phyloP scores from a whole-genome alignment of 148 eudicot genomes.

The Linanthus parryae region DNA sequence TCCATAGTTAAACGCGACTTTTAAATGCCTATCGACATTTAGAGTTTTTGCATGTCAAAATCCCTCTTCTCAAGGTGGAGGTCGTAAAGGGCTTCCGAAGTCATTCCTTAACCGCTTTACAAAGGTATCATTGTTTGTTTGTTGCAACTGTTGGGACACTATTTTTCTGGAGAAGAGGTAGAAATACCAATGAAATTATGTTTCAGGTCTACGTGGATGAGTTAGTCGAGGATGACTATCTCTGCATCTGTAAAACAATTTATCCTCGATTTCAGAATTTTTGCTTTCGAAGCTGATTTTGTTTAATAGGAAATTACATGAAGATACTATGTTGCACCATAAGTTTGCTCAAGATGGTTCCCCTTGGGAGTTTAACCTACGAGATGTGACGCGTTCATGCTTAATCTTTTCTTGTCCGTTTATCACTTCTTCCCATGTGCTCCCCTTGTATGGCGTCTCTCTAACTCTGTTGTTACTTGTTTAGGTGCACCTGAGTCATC shows the following conservation, averaged over 20 bases:
- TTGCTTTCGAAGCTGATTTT: slow-evolving; percentile 48
- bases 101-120: slow-evolving; percentile 94
- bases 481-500: slow-evolving; percentile 57
- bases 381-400: slow-evolving; percentile 91
- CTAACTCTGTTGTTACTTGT: slow-evolving; percentile 5
- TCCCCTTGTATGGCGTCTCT: too few species aligned
- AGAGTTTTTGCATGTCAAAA: slow-evolving; percentile 98
- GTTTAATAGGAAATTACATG: slow-evolving; percentile 67
- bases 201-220: slow-evolving; percentile 95
- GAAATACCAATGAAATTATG: slow-evolving; percentile 6
- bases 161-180: neutral
- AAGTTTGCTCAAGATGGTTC: slow-evolving; percentile 85
- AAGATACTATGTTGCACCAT: slow-evolving; percentile 76
- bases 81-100: slow-evolving; percentile 97
- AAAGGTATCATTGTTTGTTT: slow-evolving; percentile 41
- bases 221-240: slow-evolving; percentile 70
- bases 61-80: slow-evolving; percentile 91
- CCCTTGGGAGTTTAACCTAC: slow-evolving; percentile 99
- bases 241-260: slow-evolving; percentile 63
- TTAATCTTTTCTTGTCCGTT: slow-evolving; percentile 84
- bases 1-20: slow-evolving; percentile 87
- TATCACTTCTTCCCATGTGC: neutral
- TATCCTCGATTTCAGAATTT: slow-evolving; percentile 50
- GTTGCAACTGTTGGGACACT: neutral
- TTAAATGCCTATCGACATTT: slow-evolving; percentile 83